A percentile compares a stretch with the other conserved stretches of the same genome.
phyloP scores from a whole-genome alignment of 2,329 filamentous ascomycete species.

The Aspergillus pseudonomiae region DNA sequence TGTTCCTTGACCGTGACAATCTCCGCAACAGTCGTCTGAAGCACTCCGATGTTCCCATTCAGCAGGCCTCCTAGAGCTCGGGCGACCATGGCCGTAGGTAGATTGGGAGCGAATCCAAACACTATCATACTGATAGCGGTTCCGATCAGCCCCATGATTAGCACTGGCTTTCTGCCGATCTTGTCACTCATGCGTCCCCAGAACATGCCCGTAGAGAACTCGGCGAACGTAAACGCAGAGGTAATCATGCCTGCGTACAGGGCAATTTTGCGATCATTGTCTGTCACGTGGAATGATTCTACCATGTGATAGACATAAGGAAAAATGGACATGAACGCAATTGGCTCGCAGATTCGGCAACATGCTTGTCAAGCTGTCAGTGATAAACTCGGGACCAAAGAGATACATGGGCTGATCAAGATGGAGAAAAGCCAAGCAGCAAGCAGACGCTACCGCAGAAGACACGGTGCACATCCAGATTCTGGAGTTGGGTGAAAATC shows the following conservation, averaged over 20 bases:
- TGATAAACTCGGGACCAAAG: constrained; percentile 4
- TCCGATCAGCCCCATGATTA: constrained; percentile 84
- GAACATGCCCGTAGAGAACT: constrained; percentile 88
- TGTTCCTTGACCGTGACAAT: constrained; percentile 91
- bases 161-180: constrained; percentile 88
- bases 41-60: constrained; percentile 94
- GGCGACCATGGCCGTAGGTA: constrained; percentile 81
- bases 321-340: constrained; percentile 99
- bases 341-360: constrained; percentile 96
- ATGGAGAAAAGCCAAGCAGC: not conserved
- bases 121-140: constrained; percentile 90
- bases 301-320: constrained; percentile 99
- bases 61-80: constrained; percentile 86
- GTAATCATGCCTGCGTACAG: constrained; percentile 96
- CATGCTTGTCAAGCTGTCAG: constrained; percentile 61
- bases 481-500: constrained; percentile 21
- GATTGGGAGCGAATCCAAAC: constrained; percentile 85
- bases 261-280: constrained; percentile 77
- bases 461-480: not conserved
- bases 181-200: constrained; percentile 93
- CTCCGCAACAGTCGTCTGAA: constrained; percentile 94
- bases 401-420: not conserved
- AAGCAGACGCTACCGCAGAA: not conserved
- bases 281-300: constrained; percentile 81
- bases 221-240: constrained; percentile 91